Base-by-base conservation (phyloP, 371 early-diverging fungal species). In the Mortierella sp. region DNA sequence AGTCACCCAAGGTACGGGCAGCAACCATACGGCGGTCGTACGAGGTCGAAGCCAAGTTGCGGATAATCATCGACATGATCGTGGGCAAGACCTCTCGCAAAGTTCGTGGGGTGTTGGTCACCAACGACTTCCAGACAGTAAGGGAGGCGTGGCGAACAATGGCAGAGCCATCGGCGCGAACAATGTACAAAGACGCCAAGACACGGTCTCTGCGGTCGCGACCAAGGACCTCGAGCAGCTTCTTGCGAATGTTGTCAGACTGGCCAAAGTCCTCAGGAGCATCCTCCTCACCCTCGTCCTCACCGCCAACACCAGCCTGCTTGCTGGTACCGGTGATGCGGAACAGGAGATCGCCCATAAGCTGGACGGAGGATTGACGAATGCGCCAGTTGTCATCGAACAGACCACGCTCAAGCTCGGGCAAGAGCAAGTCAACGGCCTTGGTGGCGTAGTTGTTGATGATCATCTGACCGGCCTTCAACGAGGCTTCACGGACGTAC, bases 361-460 rank as follows among this genome's bases (percentile, higher is more conserved):
- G 92, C 89, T 98, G 98, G 3, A 98, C 94, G 26, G 97, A 97
- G 71, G 96, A 95, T 76, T 96, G 97, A 26, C 99, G 95, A 88
- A 99, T 98, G 78, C 98, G 95, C 98, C 98, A 99, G 89, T 95
- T 95, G 70, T 91, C 93, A 85, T 98, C 95, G 71, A 96, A 97
- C 87, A 99, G 81, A 59, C 98, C 98, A 77, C 90, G 91, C 80
- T 97, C 96, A 55, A 99, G 91, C 86, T 97, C 98, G 21, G 98
- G 98, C 77, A 99, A 89, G 77, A 99, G 88, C 74, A 96, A 82
- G 76, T 98, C 97, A 34, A 98, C 93, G 55, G 98, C 96, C 87
- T 93, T 92, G 37, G 92, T 93, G 43, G 97, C 95, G 88, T 97
- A 98, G 78, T 95, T 95, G 77, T 92, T 93, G 46, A 99, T 96